Percentiles rank a stretch among this genome's conserved stretches.
phyloP scores from a whole-genome alignment of 352 stramenopile species.

The Aphanomyces astaci region DNA sequence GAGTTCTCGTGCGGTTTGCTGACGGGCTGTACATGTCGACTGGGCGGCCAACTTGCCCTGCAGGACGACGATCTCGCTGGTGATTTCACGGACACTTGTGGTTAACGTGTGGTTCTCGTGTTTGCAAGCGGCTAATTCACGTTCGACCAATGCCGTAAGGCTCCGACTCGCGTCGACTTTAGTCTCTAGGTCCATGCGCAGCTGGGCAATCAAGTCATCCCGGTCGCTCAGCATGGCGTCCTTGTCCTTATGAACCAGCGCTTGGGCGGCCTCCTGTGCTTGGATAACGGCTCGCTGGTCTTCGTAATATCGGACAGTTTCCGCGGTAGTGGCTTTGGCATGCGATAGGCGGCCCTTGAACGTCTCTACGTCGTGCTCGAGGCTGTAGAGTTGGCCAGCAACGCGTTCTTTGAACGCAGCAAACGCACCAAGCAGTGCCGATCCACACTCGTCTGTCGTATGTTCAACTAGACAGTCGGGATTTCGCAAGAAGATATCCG shows the following conservation, averaged over 20 bases:
- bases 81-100: neutral
- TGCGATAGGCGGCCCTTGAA: neutral
- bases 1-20: neutral
- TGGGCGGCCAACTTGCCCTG: neutral
- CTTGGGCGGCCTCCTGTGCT: neutral
- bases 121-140: neutral
- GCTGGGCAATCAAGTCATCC: conserved; percentile 3
- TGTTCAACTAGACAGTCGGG: neutral
- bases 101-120: neutral
- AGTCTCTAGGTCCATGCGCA: neutral
- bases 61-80: neutral
- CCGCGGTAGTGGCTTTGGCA: neutral
- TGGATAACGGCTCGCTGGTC: neutral
- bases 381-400: neutral
- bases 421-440: neutral
- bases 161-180: neutral
- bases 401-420: neutral
- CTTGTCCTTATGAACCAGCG: neutral
- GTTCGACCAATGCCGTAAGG: neutral
- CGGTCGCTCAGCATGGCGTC: neutral
- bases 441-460: neutral
- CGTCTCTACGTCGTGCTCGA: neutral
- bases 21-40: neutral
- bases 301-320: neutral
- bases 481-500: no score